Percentiles rank a stretch among this genome's conserved stretches.
phyloP scores from a whole-genome alignment of 257 asterid genomes.

The Solanum appendiculatum region DNA sequence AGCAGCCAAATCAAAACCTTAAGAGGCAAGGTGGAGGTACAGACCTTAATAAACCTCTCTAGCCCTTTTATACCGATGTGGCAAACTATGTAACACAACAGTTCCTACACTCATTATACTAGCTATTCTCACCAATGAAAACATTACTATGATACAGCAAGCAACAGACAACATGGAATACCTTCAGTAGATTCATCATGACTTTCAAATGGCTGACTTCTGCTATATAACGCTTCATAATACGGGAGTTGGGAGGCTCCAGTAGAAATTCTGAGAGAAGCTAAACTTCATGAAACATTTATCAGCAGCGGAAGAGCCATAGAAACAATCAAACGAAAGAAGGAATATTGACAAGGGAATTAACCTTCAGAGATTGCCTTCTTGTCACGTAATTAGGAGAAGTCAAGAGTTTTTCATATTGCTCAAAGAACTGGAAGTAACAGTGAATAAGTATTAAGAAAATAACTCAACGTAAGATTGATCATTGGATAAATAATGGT shows the following conservation, averaged over 20 bases:
- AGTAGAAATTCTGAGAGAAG: constrained; percentile 91
- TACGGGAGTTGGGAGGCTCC: constrained; percentile 83
- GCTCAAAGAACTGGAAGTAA: constrained; percentile 74
- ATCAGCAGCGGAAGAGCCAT: constrained; percentile 19
- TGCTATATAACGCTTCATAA: constrained; percentile 83
- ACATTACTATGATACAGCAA: constrained; percentile 2
- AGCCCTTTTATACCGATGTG: not conserved
- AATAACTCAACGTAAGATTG: not conserved
- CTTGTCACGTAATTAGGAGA: constrained; percentile 87
- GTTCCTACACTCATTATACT: not conserved
- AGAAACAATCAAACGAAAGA: constrained; percentile 8
- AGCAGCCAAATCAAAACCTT: not conserved
- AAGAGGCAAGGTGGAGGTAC: not conserved
- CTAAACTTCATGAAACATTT: constrained; percentile 32
- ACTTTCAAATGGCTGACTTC: constrained; percentile 83
- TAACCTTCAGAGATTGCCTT: constrained; percentile 97
- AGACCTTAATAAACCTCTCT: not conserved
- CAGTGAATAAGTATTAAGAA: not conserved
- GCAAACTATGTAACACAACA: not conserved
- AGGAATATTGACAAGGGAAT: constrained; percentile 15
- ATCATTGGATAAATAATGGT: not conserved
- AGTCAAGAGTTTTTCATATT: constrained; percentile 70
- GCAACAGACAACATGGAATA: constrained; percentile 18
- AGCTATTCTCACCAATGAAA: not conserved
- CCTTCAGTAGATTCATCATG: constrained; percentile 92